Evolutionary conservation across 2,329 filamentous ascomycete species (phyloP).

Genomic region (Colletotrichum sp.): DNA sequence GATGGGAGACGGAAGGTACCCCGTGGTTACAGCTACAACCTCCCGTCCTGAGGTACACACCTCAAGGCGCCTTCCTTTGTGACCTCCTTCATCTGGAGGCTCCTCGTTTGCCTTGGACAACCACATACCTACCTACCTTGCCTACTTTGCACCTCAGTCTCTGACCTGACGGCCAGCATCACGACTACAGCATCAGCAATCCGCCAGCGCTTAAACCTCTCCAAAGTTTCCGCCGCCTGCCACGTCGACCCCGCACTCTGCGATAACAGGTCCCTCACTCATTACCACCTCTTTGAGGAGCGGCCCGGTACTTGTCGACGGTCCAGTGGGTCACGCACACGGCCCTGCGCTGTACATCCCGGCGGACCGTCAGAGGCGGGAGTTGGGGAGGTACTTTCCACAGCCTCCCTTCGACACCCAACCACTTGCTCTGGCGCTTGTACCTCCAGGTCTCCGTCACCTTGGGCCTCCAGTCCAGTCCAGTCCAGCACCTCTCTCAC

Average conservation of each 20-base stretch:
- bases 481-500: not conserved
- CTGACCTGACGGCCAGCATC: not conserved
- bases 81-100: not conserved
- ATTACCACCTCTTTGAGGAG: not conserved
- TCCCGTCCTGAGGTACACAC: not conserved
- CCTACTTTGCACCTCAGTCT: not conserved
- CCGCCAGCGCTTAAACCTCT: not conserved
- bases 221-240: not conserved
- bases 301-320: not conserved
- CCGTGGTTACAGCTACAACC: not conserved
- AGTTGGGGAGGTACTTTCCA: not conserved
- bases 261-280: not conserved
- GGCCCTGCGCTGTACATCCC: not conserved
- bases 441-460: not conserved
- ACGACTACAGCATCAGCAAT: not conserved
- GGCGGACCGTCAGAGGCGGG: not conserved
- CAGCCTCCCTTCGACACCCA: not conserved
- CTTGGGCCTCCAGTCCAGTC: not conserved
- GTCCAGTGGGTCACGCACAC: not conserved
- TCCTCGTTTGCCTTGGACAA: not conserved
- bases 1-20: not conserved
- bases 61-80: not conserved
- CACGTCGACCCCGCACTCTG: conserved; percentile 2
- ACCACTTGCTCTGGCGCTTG: not conserved
- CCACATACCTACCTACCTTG: not conserved